Percentiles rank a stretch among this genome's conserved stretches.
Conservation (phyloP, 345 rosid genomes). For the Carallia pectinifolia region DNA sequence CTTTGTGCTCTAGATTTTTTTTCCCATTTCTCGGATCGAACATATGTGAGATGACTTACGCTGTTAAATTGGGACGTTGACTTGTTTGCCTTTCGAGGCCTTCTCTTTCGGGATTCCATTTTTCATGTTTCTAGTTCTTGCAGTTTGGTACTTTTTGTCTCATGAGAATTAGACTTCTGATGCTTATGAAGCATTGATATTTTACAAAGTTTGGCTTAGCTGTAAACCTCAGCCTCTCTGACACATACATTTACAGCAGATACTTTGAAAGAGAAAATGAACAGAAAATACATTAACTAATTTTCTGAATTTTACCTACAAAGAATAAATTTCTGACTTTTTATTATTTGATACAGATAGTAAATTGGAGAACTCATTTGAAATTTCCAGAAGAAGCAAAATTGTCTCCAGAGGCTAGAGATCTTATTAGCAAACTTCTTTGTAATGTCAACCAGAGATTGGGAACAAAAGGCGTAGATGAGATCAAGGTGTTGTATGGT, state of each 20-base stretch:
- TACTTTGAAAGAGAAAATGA: neutral
- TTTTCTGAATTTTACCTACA: neutral
- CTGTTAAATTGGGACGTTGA: too few species aligned
- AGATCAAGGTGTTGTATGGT: conserved; percentile 80
- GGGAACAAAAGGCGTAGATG: conserved; percentile 80
- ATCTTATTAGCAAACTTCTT: conserved; percentile 69
- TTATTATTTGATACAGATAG: conserved; percentile 49
- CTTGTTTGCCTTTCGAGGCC: too few species aligned
- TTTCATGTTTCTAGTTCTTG: neutral
- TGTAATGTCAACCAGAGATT: conserved; percentile 80
- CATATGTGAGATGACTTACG: too few species aligned
- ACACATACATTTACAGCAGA: neutral
- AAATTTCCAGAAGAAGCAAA: conserved; percentile 94
- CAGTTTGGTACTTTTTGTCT: neutral
- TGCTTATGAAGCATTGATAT: neutral
- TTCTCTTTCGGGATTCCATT: neutral
- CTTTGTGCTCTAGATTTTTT: neutral
- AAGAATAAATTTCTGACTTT: too few species aligned
- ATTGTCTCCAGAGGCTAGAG: conserved; percentile 70
- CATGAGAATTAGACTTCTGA: too few species aligned
- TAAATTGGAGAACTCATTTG: conserved; percentile 90
- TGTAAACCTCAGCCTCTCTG: neutral
- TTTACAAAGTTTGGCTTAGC: neutral
- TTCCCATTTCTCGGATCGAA: too few species aligned
- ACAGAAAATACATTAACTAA: neutral